These are phyloP conservation scores for Pyrenula massariospora DNA, from an alignment of 495 filamentous ascomycete species.

Conservation along the genomic window DNA sequence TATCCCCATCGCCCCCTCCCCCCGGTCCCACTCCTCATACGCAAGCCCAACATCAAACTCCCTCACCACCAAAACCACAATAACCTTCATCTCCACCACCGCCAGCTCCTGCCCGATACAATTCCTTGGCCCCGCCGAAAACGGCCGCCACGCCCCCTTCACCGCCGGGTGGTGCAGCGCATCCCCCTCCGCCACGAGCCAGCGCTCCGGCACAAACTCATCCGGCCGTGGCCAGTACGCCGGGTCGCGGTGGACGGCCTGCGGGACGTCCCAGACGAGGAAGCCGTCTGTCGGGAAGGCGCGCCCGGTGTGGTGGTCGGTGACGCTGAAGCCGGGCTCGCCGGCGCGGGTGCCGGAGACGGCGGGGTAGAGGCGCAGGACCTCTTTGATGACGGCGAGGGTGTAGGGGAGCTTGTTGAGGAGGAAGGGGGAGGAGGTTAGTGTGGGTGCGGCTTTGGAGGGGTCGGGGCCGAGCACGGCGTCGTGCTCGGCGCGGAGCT, in stretches of 20 bases:
- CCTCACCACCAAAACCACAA: constrained; percentile 30
- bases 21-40: constrained; percentile 22
- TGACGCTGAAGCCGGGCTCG: constrained; percentile 3
- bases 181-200: constrained; percentile 4
- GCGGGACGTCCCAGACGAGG: constrained; percentile 4
- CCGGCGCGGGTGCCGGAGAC: constrained; percentile 4
- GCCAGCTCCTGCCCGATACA: constrained; percentile 45
- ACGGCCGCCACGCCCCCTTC: constrained; percentile 38
- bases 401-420: constrained; percentile 16
- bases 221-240: constrained; percentile 16
- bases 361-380: constrained; percentile 9
- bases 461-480: constrained; percentile 5
- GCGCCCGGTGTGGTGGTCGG: constrained; percentile 1
- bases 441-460: constrained; percentile 1
- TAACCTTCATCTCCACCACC: constrained; percentile 32
- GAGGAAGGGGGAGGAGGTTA: constrained; percentile 6
- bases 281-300: not conserved
- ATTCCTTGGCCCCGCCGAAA: constrained; percentile 36
- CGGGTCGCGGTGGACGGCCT: constrained; percentile 2
- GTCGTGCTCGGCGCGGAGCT: constrained; percentile 8
- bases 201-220: constrained; percentile 14
- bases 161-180: not conserved
- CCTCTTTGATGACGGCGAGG: constrained; percentile 8
- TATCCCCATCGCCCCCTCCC: not conserved
- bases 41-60: constrained; percentile 31